Conservation (phyloP, 257 asterid genomes). For the Striga asiatica region DNA sequence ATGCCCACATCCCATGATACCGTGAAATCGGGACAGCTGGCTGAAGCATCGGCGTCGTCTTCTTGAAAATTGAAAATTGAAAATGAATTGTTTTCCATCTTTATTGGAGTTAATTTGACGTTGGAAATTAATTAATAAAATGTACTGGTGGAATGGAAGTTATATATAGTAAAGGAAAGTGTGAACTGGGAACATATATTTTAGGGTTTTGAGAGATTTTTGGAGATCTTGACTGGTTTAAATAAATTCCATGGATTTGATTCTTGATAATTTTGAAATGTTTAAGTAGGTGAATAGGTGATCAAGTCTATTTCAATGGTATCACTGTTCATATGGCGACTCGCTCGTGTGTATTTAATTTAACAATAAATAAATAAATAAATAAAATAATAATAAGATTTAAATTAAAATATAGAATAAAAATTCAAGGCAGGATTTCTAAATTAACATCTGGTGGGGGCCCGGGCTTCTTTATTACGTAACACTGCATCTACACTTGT, state of each 20-base stretch:
- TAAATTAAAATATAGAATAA: too few relatives aligned
- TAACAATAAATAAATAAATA: neutral
- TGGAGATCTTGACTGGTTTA: too few relatives aligned
- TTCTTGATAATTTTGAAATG: slow-evolving; percentile 5
- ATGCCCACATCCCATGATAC: neutral
- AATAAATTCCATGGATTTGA: too few relatives aligned
- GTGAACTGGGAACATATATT: too few relatives aligned
- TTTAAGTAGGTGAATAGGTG: neutral
- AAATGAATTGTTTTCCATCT: neutral
- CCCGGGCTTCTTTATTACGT: neutral
- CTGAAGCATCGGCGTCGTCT: neutral
- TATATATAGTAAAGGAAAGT: too few relatives aligned
- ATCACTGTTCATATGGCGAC: slow-evolving; percentile 20
- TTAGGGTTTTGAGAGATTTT: too few relatives aligned
- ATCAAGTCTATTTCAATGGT: neutral
- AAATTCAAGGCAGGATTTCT: neutral
- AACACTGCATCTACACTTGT: neutral
- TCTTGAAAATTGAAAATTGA: neutral
- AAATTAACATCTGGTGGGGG: neutral
- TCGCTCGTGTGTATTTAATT: neutral
- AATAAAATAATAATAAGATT: too few relatives aligned
- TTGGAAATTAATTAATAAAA: neutral
- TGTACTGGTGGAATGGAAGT: neutral
- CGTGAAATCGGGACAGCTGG: neutral
- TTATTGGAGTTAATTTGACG: neutral